These are phyloP conservation scores for Neocatenulostroma microsporum DNA, from an alignment of 2,329 filamentous ascomycete genomes.

Conservation along the genomic window DNA sequence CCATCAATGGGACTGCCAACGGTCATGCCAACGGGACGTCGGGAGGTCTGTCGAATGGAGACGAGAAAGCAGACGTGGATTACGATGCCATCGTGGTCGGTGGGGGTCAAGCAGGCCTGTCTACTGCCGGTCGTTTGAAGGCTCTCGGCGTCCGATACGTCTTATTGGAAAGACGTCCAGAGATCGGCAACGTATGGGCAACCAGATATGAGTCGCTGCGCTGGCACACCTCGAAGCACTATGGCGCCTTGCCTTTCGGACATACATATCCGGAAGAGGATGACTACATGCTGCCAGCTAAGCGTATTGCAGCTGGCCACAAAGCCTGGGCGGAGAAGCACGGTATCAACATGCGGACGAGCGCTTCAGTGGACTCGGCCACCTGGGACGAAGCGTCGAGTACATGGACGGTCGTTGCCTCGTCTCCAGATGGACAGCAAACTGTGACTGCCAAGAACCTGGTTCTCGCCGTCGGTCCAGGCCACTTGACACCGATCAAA, in stretches of 20 bases:
- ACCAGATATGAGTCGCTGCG: constrained; percentile 40
- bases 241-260: constrained; percentile 34
- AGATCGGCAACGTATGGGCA: constrained; percentile 41
- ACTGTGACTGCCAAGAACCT: constrained; percentile 22
- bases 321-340: constrained; percentile 31
- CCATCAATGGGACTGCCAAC: constrained; percentile 18
- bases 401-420: constrained; percentile 29
- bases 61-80: constrained; percentile 1
- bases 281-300: constrained; percentile 20
- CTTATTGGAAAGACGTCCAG: constrained; percentile 37
- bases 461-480: constrained; percentile 28
- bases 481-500: constrained; percentile 19
- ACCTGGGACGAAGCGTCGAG: constrained; percentile 31
- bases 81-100: constrained; percentile 32
- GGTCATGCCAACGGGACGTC: constrained; percentile 8
- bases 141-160: constrained; percentile 37
- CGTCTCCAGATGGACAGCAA: constrained; percentile 2
- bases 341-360: constrained; percentile 35
- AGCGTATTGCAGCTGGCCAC: constrained; percentile 33
- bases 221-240: constrained; percentile 34
- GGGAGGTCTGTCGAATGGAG: background rate
- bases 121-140: constrained; percentile 37
- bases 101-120: constrained; percentile 40
- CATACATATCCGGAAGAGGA: constrained; percentile 21
- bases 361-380: constrained; percentile 31